Evolutionary conservation across 768 basidiomycete species (phyloP).

Genomic region (Cubamyces sp.): DNA sequence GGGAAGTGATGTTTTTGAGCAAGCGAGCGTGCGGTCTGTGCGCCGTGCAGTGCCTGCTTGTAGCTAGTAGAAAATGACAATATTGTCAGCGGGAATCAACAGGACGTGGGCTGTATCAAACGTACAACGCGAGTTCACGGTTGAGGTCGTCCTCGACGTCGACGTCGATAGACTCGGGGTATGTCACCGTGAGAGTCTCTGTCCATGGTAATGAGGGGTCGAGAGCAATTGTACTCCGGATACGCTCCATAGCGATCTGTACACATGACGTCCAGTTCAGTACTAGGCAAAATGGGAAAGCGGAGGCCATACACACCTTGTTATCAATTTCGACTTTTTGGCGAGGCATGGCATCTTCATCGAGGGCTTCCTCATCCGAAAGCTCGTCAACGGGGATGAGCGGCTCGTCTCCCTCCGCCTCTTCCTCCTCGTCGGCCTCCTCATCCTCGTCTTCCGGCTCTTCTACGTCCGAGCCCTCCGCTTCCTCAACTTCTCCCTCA

Average conservation of each 20-base stretch:
- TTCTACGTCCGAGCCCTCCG: slow-evolving; percentile 41
- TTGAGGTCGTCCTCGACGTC: slow-evolving; percentile 89
- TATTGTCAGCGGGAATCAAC: slow-evolving; percentile 1
- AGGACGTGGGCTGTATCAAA: slow-evolving; percentile 21
- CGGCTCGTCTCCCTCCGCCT: slow-evolving; percentile 35
- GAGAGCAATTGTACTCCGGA: slow-evolving; percentile 75
- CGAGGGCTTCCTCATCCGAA: slow-evolving; percentile 58
- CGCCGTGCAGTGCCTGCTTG: slow-evolving; percentile 90
- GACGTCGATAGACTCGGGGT: slow-evolving; percentile 72
- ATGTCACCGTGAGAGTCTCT: slow-evolving; percentile 75
- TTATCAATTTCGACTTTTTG: slow-evolving; percentile 88
- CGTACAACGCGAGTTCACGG: slow-evolving; percentile 95
- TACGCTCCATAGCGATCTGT: slow-evolving; percentile 79
- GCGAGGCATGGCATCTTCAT: slow-evolving; percentile 80
- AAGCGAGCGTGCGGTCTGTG: slow-evolving; percentile 73
- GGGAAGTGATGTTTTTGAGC: slow-evolving; percentile 79
- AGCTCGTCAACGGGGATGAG: slow-evolving; percentile 70
- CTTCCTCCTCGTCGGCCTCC: slow-evolving; percentile 34
- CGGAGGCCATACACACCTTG: slow-evolving; percentile 50
- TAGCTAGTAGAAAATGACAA: slow-evolving; percentile 57
- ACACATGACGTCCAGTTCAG: slow-evolving; percentile 2
- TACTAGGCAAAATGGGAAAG: background rate
- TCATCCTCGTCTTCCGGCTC: slow-evolving; percentile 38
- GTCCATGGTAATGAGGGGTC: slow-evolving; percentile 82
- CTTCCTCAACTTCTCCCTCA: slow-evolving; percentile 35